These are phyloP conservation scores for Bretschneidera sinensis DNA, from an alignment of 345 rosid genomes.

Conservation along the genomic window DNA sequence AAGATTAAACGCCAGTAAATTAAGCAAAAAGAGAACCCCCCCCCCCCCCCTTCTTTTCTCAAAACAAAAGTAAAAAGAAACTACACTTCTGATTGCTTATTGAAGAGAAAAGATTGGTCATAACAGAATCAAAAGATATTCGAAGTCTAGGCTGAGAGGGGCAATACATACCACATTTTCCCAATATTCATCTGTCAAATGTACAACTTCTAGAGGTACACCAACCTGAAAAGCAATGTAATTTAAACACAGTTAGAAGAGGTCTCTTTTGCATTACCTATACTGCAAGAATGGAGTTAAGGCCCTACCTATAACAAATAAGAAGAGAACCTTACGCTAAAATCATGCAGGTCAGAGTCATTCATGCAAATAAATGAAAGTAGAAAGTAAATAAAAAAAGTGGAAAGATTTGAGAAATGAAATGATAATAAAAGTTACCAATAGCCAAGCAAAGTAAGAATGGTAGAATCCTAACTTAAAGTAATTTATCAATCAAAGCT, in stretches of 20 bases:
- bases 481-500: too few relatives aligned
- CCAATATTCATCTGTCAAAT: constrained; percentile 93
- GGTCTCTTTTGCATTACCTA: background rate
- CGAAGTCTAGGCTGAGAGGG: background rate
- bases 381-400: background rate
- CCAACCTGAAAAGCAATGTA: constrained; percentile 48
- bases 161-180: constrained; percentile 65
- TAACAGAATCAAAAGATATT: background rate
- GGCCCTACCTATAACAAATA: too few relatives aligned
- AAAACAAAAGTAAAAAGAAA: background rate
- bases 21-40: too few relatives aligned
- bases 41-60: too few relatives aligned
- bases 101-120: background rate
- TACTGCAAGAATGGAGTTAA: background rate
- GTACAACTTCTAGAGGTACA: constrained; percentile 85
- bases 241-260: constrained; percentile 7
- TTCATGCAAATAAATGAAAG: background rate
- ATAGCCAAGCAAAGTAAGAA: background rate
- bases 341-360: too few relatives aligned
- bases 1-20: too few relatives aligned
- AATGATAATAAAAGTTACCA: too few relatives aligned
- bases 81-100: background rate
- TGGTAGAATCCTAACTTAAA: background rate
- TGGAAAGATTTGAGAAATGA: background rate
- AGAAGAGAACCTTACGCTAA: background rate